A percentile compares a stretch with the other conserved stretches of the same genome.
Conservation (phyloP, 306 rosid genomes). For the Cicer yamashitae region DNA sequence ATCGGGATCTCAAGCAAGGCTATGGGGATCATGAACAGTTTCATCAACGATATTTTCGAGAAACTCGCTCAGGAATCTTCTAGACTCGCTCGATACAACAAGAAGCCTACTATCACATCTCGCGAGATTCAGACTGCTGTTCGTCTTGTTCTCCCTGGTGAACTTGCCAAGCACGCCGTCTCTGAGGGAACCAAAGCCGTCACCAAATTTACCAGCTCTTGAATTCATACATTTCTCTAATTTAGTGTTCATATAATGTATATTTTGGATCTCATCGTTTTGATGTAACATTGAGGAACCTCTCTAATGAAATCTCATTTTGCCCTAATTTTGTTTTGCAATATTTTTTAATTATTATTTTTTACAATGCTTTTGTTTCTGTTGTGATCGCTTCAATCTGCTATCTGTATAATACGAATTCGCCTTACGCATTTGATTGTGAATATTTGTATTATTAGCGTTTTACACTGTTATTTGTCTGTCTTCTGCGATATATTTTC, state of each 20-base stretch:
- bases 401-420: no score
- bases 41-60: slow-evolving; percentile 58
- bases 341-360: neutral
- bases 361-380: neutral
- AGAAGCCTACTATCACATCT: slow-evolving; percentile 55
- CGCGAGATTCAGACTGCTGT: slow-evolving; percentile 62
- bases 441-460: no score
- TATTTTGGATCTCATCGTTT: neutral
- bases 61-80: slow-evolving; percentile 53
- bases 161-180: slow-evolving; percentile 57
- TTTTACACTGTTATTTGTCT: no score
- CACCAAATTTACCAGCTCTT: slow-evolving; percentile 55
- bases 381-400: neutral
- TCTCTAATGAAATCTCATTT: neutral
- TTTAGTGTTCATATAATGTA: slow-evolving; percentile 11
- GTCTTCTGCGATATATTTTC: no score
- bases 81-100: slow-evolving; percentile 50
- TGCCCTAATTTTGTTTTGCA: neutral
- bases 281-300: neutral
- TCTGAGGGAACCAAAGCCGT: slow-evolving; percentile 63
- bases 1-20: slow-evolving; percentile 60
- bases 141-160: slow-evolving; percentile 54
- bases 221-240: neutral
- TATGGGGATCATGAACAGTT: slow-evolving; percentile 61
- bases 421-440: no score